Conservation (phyloP, 108 stramenopile species). For the Cyclotella baltica region DNA sequence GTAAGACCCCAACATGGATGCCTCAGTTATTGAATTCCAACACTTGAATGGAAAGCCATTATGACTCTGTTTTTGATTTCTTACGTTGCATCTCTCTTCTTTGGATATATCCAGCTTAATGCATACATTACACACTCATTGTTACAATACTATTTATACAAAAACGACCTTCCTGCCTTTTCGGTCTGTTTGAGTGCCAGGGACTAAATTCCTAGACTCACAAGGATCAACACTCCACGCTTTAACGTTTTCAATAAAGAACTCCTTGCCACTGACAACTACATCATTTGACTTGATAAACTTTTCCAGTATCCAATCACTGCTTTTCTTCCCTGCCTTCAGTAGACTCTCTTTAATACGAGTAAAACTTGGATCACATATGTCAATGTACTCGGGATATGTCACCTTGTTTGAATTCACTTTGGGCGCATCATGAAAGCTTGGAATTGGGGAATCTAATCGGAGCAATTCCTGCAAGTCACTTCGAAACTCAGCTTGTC, state of each 20-base stretch:
- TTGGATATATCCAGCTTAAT: too few relatives aligned
- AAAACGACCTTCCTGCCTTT: too few relatives aligned
- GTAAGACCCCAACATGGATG: too few relatives aligned
- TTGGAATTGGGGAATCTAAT: neutral
- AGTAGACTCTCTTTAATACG: neutral
- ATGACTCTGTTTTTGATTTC: too few relatives aligned
- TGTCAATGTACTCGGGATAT: constrained; percentile 9
- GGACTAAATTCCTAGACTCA: too few relatives aligned
- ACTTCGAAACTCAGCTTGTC: neutral
- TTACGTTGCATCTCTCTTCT: too few relatives aligned
- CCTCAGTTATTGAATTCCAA: too few relatives aligned
- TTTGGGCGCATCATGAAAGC: neutral
- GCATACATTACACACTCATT: too few relatives aligned
- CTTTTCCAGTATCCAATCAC: neutral
- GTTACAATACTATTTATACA: too few relatives aligned
- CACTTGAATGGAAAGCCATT: too few relatives aligned
- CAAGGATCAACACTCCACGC: constrained; percentile 6
- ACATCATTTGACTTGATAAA: constrained; percentile 9
- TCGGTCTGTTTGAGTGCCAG: too few relatives aligned
- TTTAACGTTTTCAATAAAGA: neutral
- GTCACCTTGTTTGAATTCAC: neutral
- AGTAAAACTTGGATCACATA: neutral
- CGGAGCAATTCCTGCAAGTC: neutral
- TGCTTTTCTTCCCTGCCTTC: neutral
- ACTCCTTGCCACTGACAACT: neutral